Evolutionary conservation across 208 protist species (phyloP), one percentile per base, ranked within the genome.

Genomic region (Acanthamoeba triangularis): DNA sequence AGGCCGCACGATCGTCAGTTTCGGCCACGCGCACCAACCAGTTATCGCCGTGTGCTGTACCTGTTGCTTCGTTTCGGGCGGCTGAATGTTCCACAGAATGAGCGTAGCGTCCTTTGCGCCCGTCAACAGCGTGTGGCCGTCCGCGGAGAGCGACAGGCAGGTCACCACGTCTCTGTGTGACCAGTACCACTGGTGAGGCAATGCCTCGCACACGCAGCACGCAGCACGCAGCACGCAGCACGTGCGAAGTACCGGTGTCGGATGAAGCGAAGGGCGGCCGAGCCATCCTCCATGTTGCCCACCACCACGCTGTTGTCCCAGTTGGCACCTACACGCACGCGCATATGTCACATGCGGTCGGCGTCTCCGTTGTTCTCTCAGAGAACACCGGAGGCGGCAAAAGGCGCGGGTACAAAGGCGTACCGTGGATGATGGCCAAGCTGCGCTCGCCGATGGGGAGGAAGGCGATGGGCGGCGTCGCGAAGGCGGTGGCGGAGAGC

Each of bases 241-340:
- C 47, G 76, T 3, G 61, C 61, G 41, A 18, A 0, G 23, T 44
- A 88, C 80, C 80, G 5, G 30, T 88, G 80, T n/a, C 80, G 80
- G 35, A 93, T 93, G 87, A 78, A 69, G 56, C 87, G 87, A 49
- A 78, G 87, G 28, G 87, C 52, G n/a, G 63, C 56, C 25, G 56
- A 69, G 8, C 56, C 63, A 25, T 93, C 87, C 13, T 93, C 87
- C 87, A 93, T 78, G 65, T 69, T 69, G 8, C 87, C 65, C 14
- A 93, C 65, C 37, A 93, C 59, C 30, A 93, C 56, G 61, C 87
- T 93, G 59, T 78, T 78, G 47, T 93, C 87, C 87, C 87, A 93
- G 61, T 93, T 93, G 23, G 63, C 87, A 35, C 87, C 74, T n/a
- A n/a, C n/a, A n/a, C n/a, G n/a, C n/a, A n/a, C n/a, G n/a, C n/a